phyloP scores from a whole-genome alignment of 164 flowering plant species.

The Liriodendron chinense region DNA sequence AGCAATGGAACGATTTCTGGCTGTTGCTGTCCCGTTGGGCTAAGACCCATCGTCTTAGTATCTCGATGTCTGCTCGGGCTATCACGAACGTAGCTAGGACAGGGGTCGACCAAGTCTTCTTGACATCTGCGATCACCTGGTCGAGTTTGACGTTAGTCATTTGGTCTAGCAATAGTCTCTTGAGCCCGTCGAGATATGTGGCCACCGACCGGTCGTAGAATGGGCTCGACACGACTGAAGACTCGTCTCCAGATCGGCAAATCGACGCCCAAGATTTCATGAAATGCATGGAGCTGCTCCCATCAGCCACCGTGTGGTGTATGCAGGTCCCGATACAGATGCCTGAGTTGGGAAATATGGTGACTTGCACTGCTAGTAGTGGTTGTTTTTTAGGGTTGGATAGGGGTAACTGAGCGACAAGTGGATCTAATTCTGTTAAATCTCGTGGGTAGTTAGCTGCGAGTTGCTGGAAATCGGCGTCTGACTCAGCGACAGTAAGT shows the following conservation, averaged over 20 bases:
- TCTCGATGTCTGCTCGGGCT: constrained; percentile 10
- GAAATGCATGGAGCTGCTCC: constrained; percentile 3
- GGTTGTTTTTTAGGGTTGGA: not conserved
- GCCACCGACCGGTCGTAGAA: not conserved
- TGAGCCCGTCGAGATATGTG: not conserved
- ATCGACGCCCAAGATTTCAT: constrained; percentile 15
- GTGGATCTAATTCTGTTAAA: not conserved
- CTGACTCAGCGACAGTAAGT: constrained; percentile 11
- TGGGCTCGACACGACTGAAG: not conserved
- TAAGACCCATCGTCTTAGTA: constrained; percentile 18
- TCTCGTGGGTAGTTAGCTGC: not conserved
- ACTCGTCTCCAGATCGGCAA: constrained; percentile 1
- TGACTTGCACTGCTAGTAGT: constrained; percentile 5
- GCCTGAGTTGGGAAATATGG: constrained; percentile 12
- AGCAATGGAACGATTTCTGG: not conserved
- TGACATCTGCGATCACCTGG: not conserved
- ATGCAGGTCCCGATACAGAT: constrained; percentile 10
- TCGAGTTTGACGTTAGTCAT: not conserved
- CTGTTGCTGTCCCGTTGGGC: not conserved
- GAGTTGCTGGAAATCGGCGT: constrained; percentile 3
- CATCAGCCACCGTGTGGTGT: constrained; percentile 4
- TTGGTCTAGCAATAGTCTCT: not conserved
- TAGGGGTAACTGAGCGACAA: not conserved
- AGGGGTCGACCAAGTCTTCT: not conserved
- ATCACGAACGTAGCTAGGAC: not conserved